Evolutionary conservation across 495 filamentous ascomycete species (phyloP), one percentile per base, ranked within the genome.

Genomic region (Xylaria scruposa): DNA sequence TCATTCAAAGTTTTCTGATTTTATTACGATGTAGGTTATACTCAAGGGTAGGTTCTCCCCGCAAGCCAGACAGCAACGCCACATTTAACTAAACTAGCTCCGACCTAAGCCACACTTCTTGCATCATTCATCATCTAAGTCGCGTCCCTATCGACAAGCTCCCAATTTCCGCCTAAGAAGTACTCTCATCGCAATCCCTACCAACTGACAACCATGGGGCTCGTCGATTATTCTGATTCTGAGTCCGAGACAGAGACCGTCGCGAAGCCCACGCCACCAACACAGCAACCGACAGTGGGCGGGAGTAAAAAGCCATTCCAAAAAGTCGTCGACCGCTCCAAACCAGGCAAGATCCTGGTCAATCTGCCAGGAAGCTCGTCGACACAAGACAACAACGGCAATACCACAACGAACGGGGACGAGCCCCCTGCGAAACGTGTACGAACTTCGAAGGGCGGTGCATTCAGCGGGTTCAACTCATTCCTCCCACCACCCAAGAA

Each of bases 401-500:
- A 74, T n/a, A 38, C 60, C 12, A 4, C 71, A 42, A 31, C 53
- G 62, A 70, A 66, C 4, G 81, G 81, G 49, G 85, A 91, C 68
- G 90, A 85, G 19, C 93, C 92, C 1, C 91, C 92, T 13, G 83
- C 91, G 6, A 97, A 97, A 78, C 90, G 90, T 61, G 85, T 86
- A 26, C 89, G 88, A 56, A 85, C 87, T 19, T 85, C 86, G 5
- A 72, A 83, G 54, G 88, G 84, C 7, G 76, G 78, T 42, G 78
- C 75, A 82, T 92, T 95, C 72, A 87, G 91, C 69, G 90, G 89
- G 9, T 96, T 98, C 82, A 95, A 94, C 76, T 88, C 93, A 3
- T 88, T 97, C 46, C 86, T 98, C n/a, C 95, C 95, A 13, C 88
- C 94, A 38, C 95, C 95, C 21, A 98, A 96, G 81, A 88, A 87